phyloP scores from a whole-genome alignment of 2,329 filamentous ascomycete genomes.

The Ceratocystis lukuohia region DNA sequence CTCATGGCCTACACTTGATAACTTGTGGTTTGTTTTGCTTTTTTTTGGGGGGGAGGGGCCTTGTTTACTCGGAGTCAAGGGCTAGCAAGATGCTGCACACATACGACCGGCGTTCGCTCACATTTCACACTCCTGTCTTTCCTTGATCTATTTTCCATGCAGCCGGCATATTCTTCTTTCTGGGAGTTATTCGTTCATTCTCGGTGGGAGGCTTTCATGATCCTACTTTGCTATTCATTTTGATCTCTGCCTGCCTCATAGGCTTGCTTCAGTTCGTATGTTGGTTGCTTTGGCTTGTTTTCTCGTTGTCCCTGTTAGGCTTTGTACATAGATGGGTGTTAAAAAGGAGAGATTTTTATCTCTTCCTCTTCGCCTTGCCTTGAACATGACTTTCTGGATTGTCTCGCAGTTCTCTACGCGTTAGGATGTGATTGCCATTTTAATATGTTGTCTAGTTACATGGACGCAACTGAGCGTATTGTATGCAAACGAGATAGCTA shows the following conservation, averaged over 20 bases:
- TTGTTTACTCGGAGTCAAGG: constrained; percentile 4
- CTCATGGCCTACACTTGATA: not conserved
- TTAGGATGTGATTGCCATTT: not conserved
- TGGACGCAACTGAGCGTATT: no score
- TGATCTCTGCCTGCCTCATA: not conserved
- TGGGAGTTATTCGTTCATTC: not conserved
- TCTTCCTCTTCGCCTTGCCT: not conserved
- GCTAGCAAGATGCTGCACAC: not conserved
- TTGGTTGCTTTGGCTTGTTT: not conserved
- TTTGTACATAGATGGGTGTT: constrained; percentile 5
- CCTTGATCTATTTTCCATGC: not conserved
- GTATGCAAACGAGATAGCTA: no score
- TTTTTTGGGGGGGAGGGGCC: not conserved
- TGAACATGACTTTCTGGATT: not conserved
- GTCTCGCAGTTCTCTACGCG: not conserved
- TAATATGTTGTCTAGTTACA: not conserved
- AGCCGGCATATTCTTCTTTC: not conserved
- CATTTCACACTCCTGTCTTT: not conserved
- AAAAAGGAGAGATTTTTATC: constrained; percentile 3
- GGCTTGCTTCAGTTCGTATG: constrained; percentile 1
- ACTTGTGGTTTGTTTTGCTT: not conserved
- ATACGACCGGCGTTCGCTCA: not conserved
- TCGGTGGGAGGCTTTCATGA: not conserved
- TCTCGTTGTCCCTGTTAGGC: not conserved
- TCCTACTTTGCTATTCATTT: not conserved